Percentiles rank a stretch among this genome's conserved stretches.
Evolutionary conservation across 2,329 filamentous ascomycete species (phyloP).

Genomic region (Cordyceps farinosa): DNA sequence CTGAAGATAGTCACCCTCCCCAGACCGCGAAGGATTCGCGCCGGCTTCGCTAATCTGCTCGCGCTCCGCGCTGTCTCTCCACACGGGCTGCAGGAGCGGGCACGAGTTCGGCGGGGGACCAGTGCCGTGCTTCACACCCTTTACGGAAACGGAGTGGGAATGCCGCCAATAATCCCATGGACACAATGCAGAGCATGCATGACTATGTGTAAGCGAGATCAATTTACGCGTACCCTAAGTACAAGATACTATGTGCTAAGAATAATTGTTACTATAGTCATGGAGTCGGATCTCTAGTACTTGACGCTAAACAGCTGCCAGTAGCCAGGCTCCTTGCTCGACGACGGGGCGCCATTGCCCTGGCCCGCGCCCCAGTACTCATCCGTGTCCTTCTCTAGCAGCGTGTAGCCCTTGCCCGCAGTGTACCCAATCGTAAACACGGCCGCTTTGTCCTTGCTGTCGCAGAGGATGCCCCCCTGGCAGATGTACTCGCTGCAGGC

Average conservation of each 20-base stretch:
- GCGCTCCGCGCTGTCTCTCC: not conserved
- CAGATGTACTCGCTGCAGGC: conserved; percentile 24
- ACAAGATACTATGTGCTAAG: not conserved
- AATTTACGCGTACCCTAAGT: not conserved
- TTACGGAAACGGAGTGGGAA: not conserved
- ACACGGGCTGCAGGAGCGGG: not conserved
- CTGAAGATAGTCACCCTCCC: not conserved
- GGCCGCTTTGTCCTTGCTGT: conserved; percentile 19
- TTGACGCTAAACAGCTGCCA: conserved; percentile 18
- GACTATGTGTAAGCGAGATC: not conserved
- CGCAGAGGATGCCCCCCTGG: conserved; percentile 10
- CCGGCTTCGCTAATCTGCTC: not conserved
- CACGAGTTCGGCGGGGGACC: not conserved
- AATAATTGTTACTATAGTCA: not conserved
- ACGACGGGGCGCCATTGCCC: not conserved
- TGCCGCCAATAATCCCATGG: not conserved
- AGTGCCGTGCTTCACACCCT: not conserved
- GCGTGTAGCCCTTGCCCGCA: conserved; percentile 22
- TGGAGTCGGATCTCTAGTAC: not conserved
- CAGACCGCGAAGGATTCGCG: not conserved
- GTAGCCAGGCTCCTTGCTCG: not conserved
- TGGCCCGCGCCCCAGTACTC: conserved; percentile 7
- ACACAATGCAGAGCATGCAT: not conserved
- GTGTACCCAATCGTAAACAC: conserved; percentile 22
- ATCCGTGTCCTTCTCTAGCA: conserved; percentile 18